Evolutionary conservation across 352 stramenopile species (phyloP), one percentile per base, ranked within the genome.

Genomic region (Phytophthora aleatoria): DNA sequence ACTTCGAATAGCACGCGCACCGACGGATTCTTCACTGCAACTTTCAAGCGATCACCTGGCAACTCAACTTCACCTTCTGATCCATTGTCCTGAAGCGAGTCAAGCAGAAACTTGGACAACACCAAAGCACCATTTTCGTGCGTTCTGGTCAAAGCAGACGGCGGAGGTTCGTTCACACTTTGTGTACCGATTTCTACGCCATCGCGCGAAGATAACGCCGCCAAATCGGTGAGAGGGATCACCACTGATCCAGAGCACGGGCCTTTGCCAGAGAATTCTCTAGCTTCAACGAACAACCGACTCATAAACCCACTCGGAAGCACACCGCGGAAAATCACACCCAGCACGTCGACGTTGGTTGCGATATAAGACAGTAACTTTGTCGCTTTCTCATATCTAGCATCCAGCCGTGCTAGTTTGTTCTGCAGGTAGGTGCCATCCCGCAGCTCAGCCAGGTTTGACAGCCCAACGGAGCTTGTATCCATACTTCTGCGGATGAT

Each of bases 401-500:
- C 61, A 47, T 92, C 84, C 38, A 92, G 58, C 20, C 66, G 50
- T 3, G 71, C 58, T 26, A 92, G 58, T 44, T 90, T 67, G 38
- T 77, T 83, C 41, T 89, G 65, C 28, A 90, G 57, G 20, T 84
- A 91, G 1, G 79, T 82, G 3, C 79, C 76, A 44, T 89, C 76
- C 12, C 83, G 69, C 31, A 91, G 41, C n/a, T 77, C 71, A 28
- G 85, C 73, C 36, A 91, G 59, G 50, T 91, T 81, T 13, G 76
- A 52, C 6, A 89, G 39, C 0, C 79, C 79, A 8, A 91, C 76
- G 0, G 80, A 77, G 5, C 77, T 79, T 26, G 81, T 89, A 41
- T 89, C 80, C 68, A 91, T 88, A 43, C 78, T 79, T 57, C 87
- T 83, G 1, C 84, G 84, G 35, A 91, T 71, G 10, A 89, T 83